phyloP scores from a whole-genome alignment of 768 basidiomycete genomes.

The Lactarius akahatsu region DNA sequence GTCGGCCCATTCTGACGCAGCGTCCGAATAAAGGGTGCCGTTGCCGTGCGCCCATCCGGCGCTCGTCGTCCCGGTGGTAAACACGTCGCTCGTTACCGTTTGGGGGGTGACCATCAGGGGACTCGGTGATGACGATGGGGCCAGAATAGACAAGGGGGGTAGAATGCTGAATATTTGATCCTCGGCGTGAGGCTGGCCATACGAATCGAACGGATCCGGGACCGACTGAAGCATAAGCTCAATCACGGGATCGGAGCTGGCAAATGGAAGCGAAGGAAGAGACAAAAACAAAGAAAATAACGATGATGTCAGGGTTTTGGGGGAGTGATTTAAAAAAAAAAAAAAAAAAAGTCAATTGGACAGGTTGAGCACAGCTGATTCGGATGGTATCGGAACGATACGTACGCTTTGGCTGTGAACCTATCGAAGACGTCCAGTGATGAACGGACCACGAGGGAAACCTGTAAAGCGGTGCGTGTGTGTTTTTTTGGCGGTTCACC shows the following conservation, averaged over 20 bases:
- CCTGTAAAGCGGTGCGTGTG: constrained; percentile 39
- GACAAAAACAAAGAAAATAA: neutral
- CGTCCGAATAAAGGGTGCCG: constrained; percentile 27
- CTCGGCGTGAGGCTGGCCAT: constrained; percentile 83
- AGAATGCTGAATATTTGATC: constrained; percentile 93
- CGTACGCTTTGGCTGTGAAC: constrained; percentile 83
- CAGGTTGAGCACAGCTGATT: neutral
- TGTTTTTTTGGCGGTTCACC: neutral
- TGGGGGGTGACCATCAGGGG: constrained; percentile 50
- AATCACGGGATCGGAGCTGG: constrained; percentile 81
- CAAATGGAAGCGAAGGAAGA: constrained; percentile 8
- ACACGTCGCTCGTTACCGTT: constrained; percentile 24
- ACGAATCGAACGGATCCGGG: constrained; percentile 91
- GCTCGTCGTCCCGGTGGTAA: constrained; percentile 12
- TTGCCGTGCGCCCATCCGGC: constrained; percentile 32
- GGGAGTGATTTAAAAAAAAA: no score
- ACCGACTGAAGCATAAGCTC: constrained; percentile 88
- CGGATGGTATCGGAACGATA: constrained; percentile 23
- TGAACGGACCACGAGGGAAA: constrained; percentile 81
- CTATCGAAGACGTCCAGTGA: constrained; percentile 91
- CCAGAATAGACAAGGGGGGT: constrained; percentile 74
- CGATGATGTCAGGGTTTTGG: neutral
- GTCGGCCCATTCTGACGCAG: constrained; percentile 56
- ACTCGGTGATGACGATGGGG: constrained; percentile 58
- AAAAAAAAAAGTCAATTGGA: constrained; percentile 16